phyloP scores from a whole-genome alignment of 257 asterid genomes.

The Leonotis leonurus region DNA sequence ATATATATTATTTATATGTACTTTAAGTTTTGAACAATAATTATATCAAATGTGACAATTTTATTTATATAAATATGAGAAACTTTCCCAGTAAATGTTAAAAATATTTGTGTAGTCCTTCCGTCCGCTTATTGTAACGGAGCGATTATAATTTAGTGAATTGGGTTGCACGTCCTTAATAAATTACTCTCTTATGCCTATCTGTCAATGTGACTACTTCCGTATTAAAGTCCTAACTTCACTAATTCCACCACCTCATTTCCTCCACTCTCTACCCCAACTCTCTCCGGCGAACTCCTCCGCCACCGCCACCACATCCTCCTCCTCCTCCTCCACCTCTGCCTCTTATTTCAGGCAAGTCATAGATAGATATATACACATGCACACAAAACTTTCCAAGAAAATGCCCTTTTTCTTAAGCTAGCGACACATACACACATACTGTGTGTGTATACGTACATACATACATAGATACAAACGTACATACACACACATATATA shows the following conservation, averaged over 20 bases:
- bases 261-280: constrained; percentile 24
- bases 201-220: constrained; percentile 55
- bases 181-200: constrained; percentile 42
- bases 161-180: constrained; percentile 69
- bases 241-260: constrained; percentile 37
- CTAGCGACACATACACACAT: background rate
- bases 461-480: background rate
- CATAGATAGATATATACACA: background rate
- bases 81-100: no score
- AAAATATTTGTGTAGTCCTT: no score
- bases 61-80: no score
- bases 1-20: no score
- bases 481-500: background rate
- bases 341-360: background rate
- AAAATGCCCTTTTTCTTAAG: constrained; percentile 1
- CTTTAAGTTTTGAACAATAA: no score
- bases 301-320: background rate
- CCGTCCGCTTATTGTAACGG: no score
- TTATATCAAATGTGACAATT: no score
- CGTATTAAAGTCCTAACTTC: constrained; percentile 31
- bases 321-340: background rate
- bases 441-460: background rate
- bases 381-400: constrained; percentile 11
- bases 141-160: constrained; percentile 30
- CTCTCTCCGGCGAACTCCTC: constrained; percentile 35